Base-by-base conservation (phyloP, 345 rosid species). In the Turnera subulata region DNA sequence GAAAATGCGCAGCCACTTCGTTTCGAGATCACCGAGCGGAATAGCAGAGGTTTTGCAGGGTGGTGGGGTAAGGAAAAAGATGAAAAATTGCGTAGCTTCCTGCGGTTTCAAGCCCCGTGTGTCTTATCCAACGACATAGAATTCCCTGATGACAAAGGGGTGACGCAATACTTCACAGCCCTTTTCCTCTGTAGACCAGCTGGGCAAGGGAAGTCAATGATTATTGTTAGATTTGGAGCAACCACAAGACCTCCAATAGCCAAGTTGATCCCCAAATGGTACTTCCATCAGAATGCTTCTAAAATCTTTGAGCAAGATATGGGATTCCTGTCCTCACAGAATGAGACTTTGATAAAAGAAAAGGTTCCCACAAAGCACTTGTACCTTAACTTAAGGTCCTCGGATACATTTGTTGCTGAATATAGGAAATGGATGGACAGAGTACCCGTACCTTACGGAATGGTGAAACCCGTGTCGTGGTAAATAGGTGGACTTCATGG, bases 351-450 rank as follows among this genome's bases (percentile, higher is more conserved):
- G 42, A 63, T 89, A 67, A 92, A 75, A 65, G 98, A 84, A 74
- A 86, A 80, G 62, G 86, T 84, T 33, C 95, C 96, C 17, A 92
- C 98, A 0, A 89, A 82, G 62, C 81, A 86, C 21, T 65, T 89
- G 56, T 92, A 92, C 68, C 73, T 89, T 1, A 84, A 83, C 55
- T 50, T 92, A 12, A 83, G 65, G 76, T 92, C 98, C 38, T 89
- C 86, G 0, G 98, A 92, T 71, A 83, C 93, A 16, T 89, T 95
- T 93, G 89, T 92, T 15, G 77, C 83, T 2, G 95, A 92, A 49
- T 92, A 92, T 73, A 68, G 98, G 76, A 89, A 89, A 60, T 89
- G 97, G 97, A 89, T 89, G 95, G 97, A 92, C 57, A 89, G 82
- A 73, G 97, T 84, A n/a, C n/a, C n/a, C 39, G 98, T 96, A 45